A percentile compares a stretch with the other conserved stretches of the same genome.
Evolutionary conservation across 2,329 filamentous ascomycete species (phyloP).

Genomic region (Ophiocordyceps robertsii): DNA sequence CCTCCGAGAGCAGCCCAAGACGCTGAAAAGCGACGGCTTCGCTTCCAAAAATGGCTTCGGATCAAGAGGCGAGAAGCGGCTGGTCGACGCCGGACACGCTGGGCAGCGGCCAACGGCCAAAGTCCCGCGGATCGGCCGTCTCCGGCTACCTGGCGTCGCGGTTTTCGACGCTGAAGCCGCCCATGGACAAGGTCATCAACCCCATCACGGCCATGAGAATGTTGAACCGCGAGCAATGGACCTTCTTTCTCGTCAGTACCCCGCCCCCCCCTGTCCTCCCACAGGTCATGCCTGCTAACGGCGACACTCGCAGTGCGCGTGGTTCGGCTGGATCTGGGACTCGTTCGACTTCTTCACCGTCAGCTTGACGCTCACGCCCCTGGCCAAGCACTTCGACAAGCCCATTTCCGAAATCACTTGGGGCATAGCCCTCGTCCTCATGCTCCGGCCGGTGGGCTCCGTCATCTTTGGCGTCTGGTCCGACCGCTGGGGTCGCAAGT

Average conservation of each 20-base stretch:
- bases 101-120: background rate
- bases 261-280: background rate
- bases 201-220: slow-evolving; percentile 34
- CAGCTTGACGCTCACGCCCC: slow-evolving; percentile 40
- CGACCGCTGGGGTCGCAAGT: slow-evolving; percentile 47
- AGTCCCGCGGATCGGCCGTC: background rate
- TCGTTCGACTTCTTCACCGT: slow-evolving; percentile 57
- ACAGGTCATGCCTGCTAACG: background rate
- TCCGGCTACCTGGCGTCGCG: slow-evolving; percentile 36
- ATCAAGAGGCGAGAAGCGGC: background rate
- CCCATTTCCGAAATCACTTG: slow-evolving; percentile 46
- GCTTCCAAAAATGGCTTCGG: background rate
- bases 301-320: background rate
- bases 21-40: no score
- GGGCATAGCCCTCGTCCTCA: slow-evolving; percentile 50
- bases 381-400: slow-evolving; percentile 37
- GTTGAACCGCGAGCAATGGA: slow-evolving; percentile 37
- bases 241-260: slow-evolving; percentile 41
- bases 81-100: background rate
- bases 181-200: slow-evolving; percentile 39
- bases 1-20: no score
- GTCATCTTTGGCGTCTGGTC: slow-evolving; percentile 39
- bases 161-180: slow-evolving; percentile 41
- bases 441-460: slow-evolving; percentile 44
- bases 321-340: slow-evolving; percentile 37